A percentile compares a stretch with the other conserved stretches of the same genome.
Evolutionary conservation across 108 stramenopile genomes (phyloP).

Genomic region (Fragilariopsis cylindrus): DNA sequence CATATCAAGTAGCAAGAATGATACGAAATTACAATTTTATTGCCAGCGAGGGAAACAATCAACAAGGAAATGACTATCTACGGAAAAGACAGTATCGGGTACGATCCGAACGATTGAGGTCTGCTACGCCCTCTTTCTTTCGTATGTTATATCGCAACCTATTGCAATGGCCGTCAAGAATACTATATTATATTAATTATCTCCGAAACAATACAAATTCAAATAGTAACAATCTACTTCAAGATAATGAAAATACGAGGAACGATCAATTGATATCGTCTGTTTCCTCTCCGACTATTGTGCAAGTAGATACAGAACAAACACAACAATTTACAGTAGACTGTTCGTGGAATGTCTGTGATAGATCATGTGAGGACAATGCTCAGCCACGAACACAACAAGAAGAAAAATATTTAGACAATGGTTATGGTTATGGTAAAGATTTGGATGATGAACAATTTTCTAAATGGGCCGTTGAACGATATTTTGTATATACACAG

Average conservation of each 20-base stretch:
- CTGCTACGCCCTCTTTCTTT: background rate
- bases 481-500: conserved; percentile 12
- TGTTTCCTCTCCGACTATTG: background rate
- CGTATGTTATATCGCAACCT: background rate
- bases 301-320: background rate
- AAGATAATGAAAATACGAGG: background rate
- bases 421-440: background rate
- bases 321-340: background rate
- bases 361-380: background rate
- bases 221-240: too few species aligned
- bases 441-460: background rate
- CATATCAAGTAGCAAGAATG: conserved; percentile 3
- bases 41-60: background rate
- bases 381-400: background rate
- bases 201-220: background rate
- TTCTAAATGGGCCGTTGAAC: conserved; percentile 10
- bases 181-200: background rate
- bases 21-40: background rate
- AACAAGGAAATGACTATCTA: background rate
- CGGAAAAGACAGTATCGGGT: background rate
- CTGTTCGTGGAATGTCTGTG: conserved; percentile 8
- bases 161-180: background rate
- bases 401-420: background rate
- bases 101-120: conserved; percentile 5
- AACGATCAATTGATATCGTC: background rate